Conservation (phyloP, 2,329 filamentous ascomycete species). For the Pyrenochaeta sp. region DNA sequence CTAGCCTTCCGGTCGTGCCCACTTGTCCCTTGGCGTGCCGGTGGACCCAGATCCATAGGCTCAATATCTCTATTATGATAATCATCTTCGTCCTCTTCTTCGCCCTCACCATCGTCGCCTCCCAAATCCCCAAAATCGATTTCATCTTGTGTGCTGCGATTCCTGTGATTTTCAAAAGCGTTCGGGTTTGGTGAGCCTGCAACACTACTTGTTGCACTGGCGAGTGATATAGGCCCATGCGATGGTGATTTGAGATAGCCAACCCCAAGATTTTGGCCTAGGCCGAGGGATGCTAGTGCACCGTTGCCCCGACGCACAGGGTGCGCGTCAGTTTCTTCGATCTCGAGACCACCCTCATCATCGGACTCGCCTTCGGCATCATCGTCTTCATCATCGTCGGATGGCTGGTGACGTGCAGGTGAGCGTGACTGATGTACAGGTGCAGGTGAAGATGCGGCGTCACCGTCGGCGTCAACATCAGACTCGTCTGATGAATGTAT, state of each 20-base stretch:
- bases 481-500: constrained; percentile 43
- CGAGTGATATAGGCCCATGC: constrained; percentile 54
- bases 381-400: constrained; percentile 27
- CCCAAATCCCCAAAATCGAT: constrained; percentile 49
- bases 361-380: constrained; percentile 35
- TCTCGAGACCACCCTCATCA: constrained; percentile 38
- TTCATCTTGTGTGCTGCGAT: constrained; percentile 31
- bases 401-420: constrained; percentile 10
- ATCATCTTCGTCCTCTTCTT: constrained; percentile 44
- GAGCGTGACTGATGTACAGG: constrained; percentile 24
- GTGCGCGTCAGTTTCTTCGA: constrained; percentile 42
- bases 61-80: constrained; percentile 44
- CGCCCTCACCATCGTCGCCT: constrained; percentile 31
- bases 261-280: constrained; percentile 37
- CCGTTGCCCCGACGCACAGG: constrained; percentile 23
- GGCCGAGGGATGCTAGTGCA: constrained; percentile 35
- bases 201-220: constrained; percentile 52
- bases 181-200: constrained; percentile 39
- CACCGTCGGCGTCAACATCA: constrained; percentile 29
- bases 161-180: constrained; percentile 21
- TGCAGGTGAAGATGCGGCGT: constrained; percentile 17
- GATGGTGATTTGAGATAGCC: constrained; percentile 36
- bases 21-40: constrained; percentile 24
- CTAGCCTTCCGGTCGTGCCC: constrained; percentile 18
- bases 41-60: constrained; percentile 43